Evolutionary conservation across 331 rosid genomes (phyloP), one percentile per base, ranked within the genome.

Genomic region (Malus hybrid): DNA sequence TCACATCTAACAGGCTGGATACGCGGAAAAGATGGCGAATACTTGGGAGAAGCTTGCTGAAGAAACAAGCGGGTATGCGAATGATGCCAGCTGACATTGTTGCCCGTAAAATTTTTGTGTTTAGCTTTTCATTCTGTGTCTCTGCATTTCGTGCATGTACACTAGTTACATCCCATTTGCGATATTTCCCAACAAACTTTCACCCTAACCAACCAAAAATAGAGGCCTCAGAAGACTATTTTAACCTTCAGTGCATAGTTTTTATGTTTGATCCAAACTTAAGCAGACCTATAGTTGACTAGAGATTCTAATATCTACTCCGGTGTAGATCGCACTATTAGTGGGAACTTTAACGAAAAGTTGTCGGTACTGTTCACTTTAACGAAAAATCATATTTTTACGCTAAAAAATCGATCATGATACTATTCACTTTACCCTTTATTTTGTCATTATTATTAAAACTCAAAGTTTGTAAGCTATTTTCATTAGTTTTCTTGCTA

Each of bases 11-110:
- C 90, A 91, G 98, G 92, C 86, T 20, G 96, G 94, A 39, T 90
- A 94, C 83, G 97, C 98, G 5, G 96, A 94, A 84, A 94, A 94
- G 86, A 91, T 86, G 90, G 97, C 90, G 66, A 82, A 75, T 78
- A 92, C 86, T 50, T 94, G 98, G 98, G 91, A 89, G 77, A 88
- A 82, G 83, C 97, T 94, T 66, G 92, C 94, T 2, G 92, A 92
- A 75, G 97, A 94, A 81, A 92, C 96, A 2, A 59, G 80, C 44
- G 76, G 78, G 36, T 89, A 93, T 73, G 72, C 75, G 5, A 86
- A 79, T 65, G 79, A 84, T 73, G 66, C 57, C 73, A 89, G 89
- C 89, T 86, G 81, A 79, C 78, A 34, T 18, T 42, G 12, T 71
- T 50, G 80, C 67, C 81, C 77, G 84, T 82, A 86, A 74, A 71